phyloP scores from a whole-genome alignment of 331 rosid species.

The Telfairia occidentalis region DNA sequence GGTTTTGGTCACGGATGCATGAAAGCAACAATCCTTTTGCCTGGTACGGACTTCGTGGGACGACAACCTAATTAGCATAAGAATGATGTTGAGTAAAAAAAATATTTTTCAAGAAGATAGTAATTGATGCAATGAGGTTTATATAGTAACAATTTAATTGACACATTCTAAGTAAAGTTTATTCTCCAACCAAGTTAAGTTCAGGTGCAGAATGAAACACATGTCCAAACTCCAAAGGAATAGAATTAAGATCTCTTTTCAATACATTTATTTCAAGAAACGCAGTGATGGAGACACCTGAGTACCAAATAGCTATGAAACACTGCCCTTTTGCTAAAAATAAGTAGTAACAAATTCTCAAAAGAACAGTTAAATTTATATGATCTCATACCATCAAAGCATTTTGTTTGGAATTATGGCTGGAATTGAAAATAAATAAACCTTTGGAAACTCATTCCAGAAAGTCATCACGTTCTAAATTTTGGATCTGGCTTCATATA shows the following conservation, averaged over 20 bases:
- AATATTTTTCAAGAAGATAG: background rate
- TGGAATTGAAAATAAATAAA: too few species aligned
- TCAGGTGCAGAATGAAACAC: background rate
- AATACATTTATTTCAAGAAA: too few species aligned
- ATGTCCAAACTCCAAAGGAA: background rate
- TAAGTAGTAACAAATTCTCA: too few species aligned
- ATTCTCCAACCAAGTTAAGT: background rate
- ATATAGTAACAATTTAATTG: background rate
- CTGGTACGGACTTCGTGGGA: slow-evolving; percentile 87
- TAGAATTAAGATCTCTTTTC: background rate
- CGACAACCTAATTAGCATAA: slow-evolving; percentile 53
- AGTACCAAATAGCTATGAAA: too few species aligned
- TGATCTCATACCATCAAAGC: too few species aligned
- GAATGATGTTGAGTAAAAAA: background rate
- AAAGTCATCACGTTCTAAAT: too few species aligned
- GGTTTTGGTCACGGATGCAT: slow-evolving; percentile 85
- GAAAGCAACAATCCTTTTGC: slow-evolving; percentile 90
- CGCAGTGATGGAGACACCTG: too few species aligned
- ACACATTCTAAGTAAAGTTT: background rate
- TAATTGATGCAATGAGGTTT: background rate
- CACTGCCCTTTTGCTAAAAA: too few species aligned
- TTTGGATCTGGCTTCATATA: too few species aligned
- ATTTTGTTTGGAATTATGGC: too few species aligned
- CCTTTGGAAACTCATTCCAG: too few species aligned
- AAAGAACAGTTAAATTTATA: too few species aligned